Percentiles rank a stretch among this genome's conserved stretches.
phyloP scores from a whole-genome alignment of 78 protist genomes.

The Dictyostelium purpureum region DNA sequence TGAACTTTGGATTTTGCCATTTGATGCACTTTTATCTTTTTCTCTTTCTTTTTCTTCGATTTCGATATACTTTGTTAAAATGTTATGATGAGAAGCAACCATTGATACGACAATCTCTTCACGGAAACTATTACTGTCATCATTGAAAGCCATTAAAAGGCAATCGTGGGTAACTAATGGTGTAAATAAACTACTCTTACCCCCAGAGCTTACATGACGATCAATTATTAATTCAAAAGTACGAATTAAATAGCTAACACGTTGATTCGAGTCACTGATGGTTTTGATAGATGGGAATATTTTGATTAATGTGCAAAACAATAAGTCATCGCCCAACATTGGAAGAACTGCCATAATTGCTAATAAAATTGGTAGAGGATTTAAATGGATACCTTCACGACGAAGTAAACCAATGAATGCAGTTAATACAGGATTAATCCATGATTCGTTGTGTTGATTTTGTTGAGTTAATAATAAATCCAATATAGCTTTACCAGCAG shows the following conservation, averaged over 20 bases:
- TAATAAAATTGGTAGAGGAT: constrained; percentile 58
- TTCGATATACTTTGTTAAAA: constrained; percentile 11
- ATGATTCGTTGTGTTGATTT: constrained; percentile 64
- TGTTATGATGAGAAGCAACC: constrained; percentile 72
- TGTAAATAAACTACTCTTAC: constrained; percentile 38
- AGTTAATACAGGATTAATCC: constrained; percentile 64
- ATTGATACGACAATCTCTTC: constrained; percentile 62
- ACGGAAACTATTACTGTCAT: constrained; percentile 49
- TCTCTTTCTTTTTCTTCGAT: neutral
- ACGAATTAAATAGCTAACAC: constrained; percentile 44
- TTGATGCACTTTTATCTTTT: neutral
- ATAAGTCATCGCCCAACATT: constrained; percentile 66
- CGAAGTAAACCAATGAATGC: constrained; percentile 55
- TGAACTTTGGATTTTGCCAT: neutral
- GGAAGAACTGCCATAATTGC: constrained; percentile 64
- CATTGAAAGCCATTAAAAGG: constrained; percentile 22
- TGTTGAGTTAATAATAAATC: constrained; percentile 53
- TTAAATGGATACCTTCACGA: constrained; percentile 60
- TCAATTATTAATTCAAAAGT: constrained; percentile 68
- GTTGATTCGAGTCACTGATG: constrained; percentile 55
- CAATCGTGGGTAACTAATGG: constrained; percentile 14
- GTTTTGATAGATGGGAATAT: constrained; percentile 66
- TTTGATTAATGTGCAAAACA: neutral
- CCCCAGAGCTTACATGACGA: constrained; percentile 28
- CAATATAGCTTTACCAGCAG: constrained; percentile 62